Percentiles rank a stretch among this genome's conserved stretches.
Evolutionary conservation across 2,329 filamentous ascomycete species (phyloP).

Genomic region (Calonectria pauciramosa): DNA sequence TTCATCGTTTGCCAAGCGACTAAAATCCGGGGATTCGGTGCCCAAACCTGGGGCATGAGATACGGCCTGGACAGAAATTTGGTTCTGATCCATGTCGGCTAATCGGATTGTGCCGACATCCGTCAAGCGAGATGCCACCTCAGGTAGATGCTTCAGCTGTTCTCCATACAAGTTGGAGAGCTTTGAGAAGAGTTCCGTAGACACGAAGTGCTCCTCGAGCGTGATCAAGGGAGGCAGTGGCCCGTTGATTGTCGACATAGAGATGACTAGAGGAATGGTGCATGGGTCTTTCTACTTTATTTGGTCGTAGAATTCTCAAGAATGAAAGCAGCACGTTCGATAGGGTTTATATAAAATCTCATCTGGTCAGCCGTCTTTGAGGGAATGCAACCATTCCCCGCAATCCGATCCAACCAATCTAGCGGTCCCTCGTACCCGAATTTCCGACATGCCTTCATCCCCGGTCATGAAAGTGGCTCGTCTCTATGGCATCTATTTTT

Average conservation of each 20-base stretch:
- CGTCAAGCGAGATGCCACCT: constrained; percentile 12
- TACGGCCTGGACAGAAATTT: constrained; percentile 20
- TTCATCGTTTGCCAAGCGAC: constrained; percentile 18
- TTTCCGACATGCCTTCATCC: not conserved
- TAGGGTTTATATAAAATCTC: not conserved
- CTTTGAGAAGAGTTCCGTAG: constrained; percentile 10
- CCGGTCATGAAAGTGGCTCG: too few species aligned
- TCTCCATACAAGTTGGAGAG: constrained; percentile 18
- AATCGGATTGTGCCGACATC: constrained; percentile 21
- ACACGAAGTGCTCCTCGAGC: constrained; percentile 29
- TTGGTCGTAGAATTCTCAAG: too few species aligned
- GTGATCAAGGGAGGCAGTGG: constrained; percentile 17
- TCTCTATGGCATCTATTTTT: not conserved
- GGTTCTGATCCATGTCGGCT: constrained; percentile 19
- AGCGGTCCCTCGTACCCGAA: not conserved
- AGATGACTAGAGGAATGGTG: not conserved
- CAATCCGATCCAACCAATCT: not conserved
- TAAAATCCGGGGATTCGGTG: not conserved
- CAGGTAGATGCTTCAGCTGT: constrained; percentile 17
- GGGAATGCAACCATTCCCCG: not conserved
- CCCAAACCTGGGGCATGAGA: constrained; percentile 25
- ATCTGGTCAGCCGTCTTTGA: not conserved
- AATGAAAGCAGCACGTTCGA: too few species aligned
- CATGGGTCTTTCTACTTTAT: too few species aligned
- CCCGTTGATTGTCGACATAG: not conserved